Conservation (phyloP, 208 protist species). For the Leishmania amazonensis region DNA sequence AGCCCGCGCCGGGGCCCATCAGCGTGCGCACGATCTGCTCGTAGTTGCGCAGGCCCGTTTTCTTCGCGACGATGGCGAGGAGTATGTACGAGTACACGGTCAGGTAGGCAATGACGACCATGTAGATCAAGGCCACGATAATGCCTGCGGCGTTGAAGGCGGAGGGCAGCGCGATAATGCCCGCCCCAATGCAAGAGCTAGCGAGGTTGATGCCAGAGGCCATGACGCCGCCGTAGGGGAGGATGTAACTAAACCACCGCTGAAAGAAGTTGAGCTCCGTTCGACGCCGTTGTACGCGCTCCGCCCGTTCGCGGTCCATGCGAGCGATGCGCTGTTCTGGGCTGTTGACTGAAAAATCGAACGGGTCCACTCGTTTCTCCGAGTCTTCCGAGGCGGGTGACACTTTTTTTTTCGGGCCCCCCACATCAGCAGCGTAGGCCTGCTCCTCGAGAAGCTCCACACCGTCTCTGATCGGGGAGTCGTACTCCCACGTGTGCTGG, state of each 20-base stretch:
- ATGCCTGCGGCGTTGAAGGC: constrained; percentile 59
- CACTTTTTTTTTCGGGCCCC: neutral
- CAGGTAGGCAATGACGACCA: constrained; percentile 51
- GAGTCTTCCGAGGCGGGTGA: neutral
- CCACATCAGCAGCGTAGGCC: neutral
- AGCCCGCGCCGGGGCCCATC: constrained; percentile 50
- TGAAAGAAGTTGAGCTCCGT: constrained; percentile 23
- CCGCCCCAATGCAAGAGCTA: constrained; percentile 62
- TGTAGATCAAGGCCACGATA: constrained; percentile 60
- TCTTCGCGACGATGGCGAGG: constrained; percentile 36
- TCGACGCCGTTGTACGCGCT: constrained; percentile 41
- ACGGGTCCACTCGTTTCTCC: neutral
- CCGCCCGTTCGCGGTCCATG: constrained; percentile 40
- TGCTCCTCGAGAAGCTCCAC: constrained; percentile 35
- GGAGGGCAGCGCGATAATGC: constrained; percentile 66
- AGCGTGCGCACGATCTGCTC: constrained; percentile 52
- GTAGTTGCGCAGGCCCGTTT: constrained; percentile 54
- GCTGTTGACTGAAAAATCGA: neutral
- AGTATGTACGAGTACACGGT: constrained; percentile 66
- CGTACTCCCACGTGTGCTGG: constrained; percentile 23
- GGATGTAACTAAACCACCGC: constrained; percentile 31
- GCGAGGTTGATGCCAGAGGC: constrained; percentile 66
- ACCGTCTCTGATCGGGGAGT: constrained; percentile 27
- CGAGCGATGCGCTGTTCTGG: constrained; percentile 34
- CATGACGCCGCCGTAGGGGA: constrained; percentile 68